A percentile compares a stretch with the other conserved stretches of the same genome.
Evolutionary conservation across 805 yeast species (phyloP).

Genomic region (Candida nonsorbophila): DNA sequence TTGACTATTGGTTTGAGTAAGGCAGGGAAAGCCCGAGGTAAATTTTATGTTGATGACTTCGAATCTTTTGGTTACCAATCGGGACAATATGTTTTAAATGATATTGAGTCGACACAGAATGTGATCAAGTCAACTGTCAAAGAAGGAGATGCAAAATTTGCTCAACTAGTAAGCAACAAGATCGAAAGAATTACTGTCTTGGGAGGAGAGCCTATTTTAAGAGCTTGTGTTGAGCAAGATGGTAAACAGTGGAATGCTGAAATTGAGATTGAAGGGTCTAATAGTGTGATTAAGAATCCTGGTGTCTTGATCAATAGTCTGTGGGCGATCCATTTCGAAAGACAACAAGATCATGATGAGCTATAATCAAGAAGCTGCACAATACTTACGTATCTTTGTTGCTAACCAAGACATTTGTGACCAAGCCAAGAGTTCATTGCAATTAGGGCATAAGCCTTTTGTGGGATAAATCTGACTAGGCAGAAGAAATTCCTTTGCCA

Average conservation of each 20-base stretch:
- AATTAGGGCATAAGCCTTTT: conserved; percentile 14
- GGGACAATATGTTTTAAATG: conserved; percentile 46
- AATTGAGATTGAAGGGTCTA: conserved; percentile 7
- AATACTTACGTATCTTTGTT: conserved; percentile 14
- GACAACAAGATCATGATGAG: conserved; percentile 19
- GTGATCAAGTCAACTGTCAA: conserved; percentile 4
- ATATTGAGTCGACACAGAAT: conserved; percentile 17
- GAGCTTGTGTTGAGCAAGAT: conserved; percentile 28
- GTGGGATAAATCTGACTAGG: conserved; percentile 11
- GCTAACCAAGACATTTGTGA: conserved; percentile 13
- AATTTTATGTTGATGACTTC: conserved; percentile 81
- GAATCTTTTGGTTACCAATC: conserved; percentile 53
- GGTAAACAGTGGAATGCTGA: conserved; percentile 31
- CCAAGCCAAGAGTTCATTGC: conserved; percentile 15
- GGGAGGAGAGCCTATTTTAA: conserved; percentile 20
- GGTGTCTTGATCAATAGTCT: conserved; percentile 35
- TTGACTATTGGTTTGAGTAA: conserved; percentile 54
- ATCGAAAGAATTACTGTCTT: conserved; percentile 55
- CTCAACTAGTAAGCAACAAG: conserved; percentile 22
- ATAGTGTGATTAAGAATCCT: conserved; percentile 44
- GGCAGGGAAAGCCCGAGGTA: conserved; percentile 49
- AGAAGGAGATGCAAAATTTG: conserved; percentile 1
- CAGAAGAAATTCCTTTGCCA: conserved; percentile 15
- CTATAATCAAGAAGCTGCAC: conserved; percentile 8
- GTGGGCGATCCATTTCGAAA: conserved; percentile 40